Conservation (phyloP, 306 rosid genomes). For the Inga leiocalycina region DNA sequence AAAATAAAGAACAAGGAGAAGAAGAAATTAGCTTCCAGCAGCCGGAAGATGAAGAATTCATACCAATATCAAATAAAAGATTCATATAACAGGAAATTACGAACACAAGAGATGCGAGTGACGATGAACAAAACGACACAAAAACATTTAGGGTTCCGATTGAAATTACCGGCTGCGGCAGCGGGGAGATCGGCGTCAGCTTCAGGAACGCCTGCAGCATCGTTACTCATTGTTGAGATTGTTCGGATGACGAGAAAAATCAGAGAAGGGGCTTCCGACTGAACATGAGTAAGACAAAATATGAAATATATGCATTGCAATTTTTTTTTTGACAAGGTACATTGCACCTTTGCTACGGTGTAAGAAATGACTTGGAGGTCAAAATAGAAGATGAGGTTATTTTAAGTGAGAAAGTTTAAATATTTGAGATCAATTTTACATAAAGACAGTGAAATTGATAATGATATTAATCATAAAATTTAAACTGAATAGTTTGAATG, state of each 20-base stretch:
- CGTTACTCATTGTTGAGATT: slow-evolving; percentile 12
- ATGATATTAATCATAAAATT: no score
- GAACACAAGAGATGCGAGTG: slow-evolving; percentile 4
- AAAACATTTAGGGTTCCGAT: not conserved
- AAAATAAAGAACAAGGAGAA: not conserved
- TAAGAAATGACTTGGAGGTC: no score
- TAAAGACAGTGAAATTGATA: no score
- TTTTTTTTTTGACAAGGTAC: no score
- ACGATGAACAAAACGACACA: not conserved
- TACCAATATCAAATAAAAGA: not conserved
- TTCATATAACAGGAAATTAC: not conserved
- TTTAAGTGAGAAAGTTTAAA: no score
- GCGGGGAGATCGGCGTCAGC: slow-evolving; percentile 43
- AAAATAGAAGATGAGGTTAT: no score
- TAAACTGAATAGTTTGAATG: no score
- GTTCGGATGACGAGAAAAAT: slow-evolving; percentile 32
- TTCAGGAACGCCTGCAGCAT: slow-evolving; percentile 37
- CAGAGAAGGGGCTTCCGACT: no score
- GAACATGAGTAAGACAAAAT: no score
- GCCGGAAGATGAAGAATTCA: not conserved
- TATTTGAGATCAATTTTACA: no score
- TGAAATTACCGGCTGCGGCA: slow-evolving; percentile 49
- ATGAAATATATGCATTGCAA: no score
- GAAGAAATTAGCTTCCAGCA: not conserved
- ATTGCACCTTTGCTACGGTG: no score